Evolutionary conservation across 352 stramenopile species (phyloP), one percentile per base, ranked within the genome.

Genomic region (Peronospora belbahrii): DNA sequence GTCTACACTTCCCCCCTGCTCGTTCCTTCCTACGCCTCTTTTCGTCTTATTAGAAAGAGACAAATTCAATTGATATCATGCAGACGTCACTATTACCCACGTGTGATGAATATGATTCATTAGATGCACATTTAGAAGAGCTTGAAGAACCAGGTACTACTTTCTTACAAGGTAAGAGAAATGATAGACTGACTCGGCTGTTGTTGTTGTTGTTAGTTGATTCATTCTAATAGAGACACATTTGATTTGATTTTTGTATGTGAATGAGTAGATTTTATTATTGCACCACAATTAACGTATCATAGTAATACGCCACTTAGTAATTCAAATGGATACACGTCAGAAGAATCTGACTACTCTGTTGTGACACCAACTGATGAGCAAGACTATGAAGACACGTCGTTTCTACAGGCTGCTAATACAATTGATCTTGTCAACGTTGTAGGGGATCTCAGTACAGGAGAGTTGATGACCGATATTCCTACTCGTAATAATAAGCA

Each of bases 311-410:
- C 77, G 20, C 77, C 74, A n/a, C 42, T 80, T 8, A 82, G 69
- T 46, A 67, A 65, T 44, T 74, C 60, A 27, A 88, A 80, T 48
- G 78, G 78, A 22, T 92, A 92, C 59, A 92, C 81, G 37, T 88
- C 75, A 0, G 81, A 92, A 52, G 81, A 92, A 50, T 86, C 75
- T 22, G 81, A 88, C 47, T 88, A 92, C 56, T 86, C 81, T 45
- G 59, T 77, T 9, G 43, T 66, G 30, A 85, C 75, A 19, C 67
- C 74, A 1, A 70, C 66, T 3, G 76, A 89, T 53, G 74, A 88
- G 34, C 64, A 88, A 43, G 81, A 83, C 56, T 85, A 84, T 56
- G 63, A 78, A 45, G 72, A 86, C 52, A 80, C 86, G 70, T 82
- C 72, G 37, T 86, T 86, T 51, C 45, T 83, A 22, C 72, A 78